Evolutionary conservation across 306 rosid species (phyloP).

Genomic region (Cucumis cinereus): DNA sequence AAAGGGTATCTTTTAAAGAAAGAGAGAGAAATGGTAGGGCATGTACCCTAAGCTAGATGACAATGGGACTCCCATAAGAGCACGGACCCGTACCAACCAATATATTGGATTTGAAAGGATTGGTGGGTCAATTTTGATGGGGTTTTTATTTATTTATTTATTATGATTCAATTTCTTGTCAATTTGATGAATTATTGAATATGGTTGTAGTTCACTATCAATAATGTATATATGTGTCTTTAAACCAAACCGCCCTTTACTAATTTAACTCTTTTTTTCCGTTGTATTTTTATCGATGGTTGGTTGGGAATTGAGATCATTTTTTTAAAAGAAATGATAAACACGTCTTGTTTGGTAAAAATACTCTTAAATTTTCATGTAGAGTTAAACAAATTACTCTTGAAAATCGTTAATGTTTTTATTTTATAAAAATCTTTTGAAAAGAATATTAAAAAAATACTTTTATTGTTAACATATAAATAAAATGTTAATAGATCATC

Average conservation of each 20-base stretch:
- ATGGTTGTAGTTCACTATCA: neutral
- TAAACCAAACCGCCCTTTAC: neutral
- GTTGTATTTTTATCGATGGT: no score
- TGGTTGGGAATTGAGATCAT: no score
- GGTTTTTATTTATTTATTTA: neutral
- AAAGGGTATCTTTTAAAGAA: neutral
- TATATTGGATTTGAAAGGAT: conserved; percentile 14
- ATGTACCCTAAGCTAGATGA: neutral
- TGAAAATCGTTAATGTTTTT: no score
- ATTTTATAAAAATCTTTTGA: no score
- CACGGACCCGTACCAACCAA: conserved; percentile 32
- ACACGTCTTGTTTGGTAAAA: no score
- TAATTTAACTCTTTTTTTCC: no score
- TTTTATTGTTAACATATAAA: no score
- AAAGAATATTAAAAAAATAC: no score
- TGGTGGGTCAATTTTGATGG: conserved; percentile 18
- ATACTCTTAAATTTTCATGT: no score
- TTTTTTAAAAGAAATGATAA: no score
- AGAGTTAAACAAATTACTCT: no score
- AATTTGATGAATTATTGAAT: conserved; percentile 10
- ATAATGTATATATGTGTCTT: neutral
- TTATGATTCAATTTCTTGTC: neutral
- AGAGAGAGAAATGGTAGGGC: neutral
- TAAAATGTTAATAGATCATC: no score
- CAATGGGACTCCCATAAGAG: conserved; percentile 4